Percentiles rank a stretch among this genome's conserved stretches.
Conservation (phyloP, 139 green algal species). For the Nannochloris sp. region DNA sequence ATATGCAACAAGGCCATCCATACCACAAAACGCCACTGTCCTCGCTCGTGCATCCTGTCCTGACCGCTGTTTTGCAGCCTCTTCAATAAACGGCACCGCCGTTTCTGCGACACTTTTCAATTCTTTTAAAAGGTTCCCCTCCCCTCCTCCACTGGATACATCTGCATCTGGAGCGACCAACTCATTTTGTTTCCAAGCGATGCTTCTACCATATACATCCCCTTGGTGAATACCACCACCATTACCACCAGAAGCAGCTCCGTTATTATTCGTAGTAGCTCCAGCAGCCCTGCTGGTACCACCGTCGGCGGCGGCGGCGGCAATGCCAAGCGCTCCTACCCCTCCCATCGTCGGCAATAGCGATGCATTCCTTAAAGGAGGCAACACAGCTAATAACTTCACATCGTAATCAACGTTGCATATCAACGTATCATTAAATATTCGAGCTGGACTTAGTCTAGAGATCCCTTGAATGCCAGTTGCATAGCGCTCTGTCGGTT, state of each 20-base stretch:
- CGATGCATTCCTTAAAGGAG: neutral
- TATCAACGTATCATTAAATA: conserved; percentile 57
- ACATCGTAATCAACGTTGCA: conserved; percentile 45
- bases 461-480: neutral
- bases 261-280: too few relatives aligned
- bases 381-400: conserved; percentile 24
- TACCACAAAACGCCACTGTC: conserved; percentile 61
- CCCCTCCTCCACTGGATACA: too few relatives aligned
- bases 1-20: conserved; percentile 52
- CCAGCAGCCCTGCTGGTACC: neutral
- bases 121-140: too few relatives aligned
- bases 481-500: conserved; percentile 39
- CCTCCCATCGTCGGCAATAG: neutral
- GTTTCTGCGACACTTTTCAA: conserved; percentile 27
- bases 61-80: conserved; percentile 25
- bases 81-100: conserved; percentile 53
- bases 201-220: neutral
- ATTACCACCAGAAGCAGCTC: too few relatives aligned
- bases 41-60: conserved; percentile 40
- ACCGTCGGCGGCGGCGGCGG: neutral
- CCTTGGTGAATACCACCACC: neutral
- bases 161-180: too few relatives aligned
- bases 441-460: conserved; percentile 10
- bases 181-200: neutral
- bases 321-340: neutral